Percentiles rank a stretch among this genome's conserved stretches.
Conservation (phyloP, 768 basidiomycete species). For the Gelatoporia subvermispora region DNA sequence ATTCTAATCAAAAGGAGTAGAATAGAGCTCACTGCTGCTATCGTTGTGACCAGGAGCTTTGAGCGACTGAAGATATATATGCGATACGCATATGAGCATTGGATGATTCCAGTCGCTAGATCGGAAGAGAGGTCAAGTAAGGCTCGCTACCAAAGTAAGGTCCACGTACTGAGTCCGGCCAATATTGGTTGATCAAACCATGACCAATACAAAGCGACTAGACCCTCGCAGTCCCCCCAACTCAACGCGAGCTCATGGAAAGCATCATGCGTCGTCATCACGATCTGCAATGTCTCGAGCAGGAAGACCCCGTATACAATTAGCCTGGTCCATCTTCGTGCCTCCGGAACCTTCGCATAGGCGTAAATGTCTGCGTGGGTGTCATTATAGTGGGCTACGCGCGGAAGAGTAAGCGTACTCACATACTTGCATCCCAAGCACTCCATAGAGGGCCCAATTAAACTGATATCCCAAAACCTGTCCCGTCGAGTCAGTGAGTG, state of each 20-base stretch:
- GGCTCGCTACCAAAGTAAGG: background rate
- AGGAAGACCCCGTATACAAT: background rate
- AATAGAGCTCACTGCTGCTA: background rate
- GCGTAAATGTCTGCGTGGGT: no score
- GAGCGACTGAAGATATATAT: background rate
- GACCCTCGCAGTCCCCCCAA: background rate
- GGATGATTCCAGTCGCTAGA: background rate
- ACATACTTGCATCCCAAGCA: background rate
- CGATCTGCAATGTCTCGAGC: background rate
- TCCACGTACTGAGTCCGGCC: background rate
- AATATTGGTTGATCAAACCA: background rate
- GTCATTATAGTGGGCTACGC: no score
- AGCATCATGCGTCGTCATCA: background rate
- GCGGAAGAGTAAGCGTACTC: background rate
- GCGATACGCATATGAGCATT: background rate
- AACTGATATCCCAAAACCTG: background rate
- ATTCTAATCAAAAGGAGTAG: no score
- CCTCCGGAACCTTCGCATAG: no score
- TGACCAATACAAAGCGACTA: background rate
- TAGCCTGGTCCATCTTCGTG: background rate
- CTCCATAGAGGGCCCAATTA: background rate
- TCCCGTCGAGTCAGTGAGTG: no score
- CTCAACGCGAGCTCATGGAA: constrained; percentile 1
- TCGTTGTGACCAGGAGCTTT: background rate
- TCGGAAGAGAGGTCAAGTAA: background rate